A percentile compares a stretch with the other conserved stretches of the same genome.
Conservation (phyloP, 2,329 filamentous ascomycete genomes). For the Hyphodiscus sp. region DNA sequence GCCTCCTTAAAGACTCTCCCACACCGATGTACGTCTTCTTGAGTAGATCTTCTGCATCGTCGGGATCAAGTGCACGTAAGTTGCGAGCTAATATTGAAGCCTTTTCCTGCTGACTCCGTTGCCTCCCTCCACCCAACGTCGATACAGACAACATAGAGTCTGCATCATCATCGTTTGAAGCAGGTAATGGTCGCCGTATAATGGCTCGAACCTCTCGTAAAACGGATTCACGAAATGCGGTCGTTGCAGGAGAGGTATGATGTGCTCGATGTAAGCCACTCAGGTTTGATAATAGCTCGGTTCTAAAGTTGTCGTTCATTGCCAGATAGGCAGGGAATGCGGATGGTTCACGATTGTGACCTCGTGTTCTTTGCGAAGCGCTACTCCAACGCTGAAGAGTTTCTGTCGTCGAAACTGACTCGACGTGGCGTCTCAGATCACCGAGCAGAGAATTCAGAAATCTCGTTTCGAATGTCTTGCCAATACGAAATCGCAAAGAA, state of each 20-base stretch:
- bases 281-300: constrained; percentile 63
- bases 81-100: constrained; percentile 84
- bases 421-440: constrained; percentile 76
- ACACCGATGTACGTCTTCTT: constrained; percentile 79
- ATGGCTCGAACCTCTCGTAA: constrained; percentile 80
- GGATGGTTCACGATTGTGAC: constrained; percentile 59
- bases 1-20: constrained; percentile 75
- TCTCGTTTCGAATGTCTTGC: constrained; percentile 75
- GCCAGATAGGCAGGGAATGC: constrained; percentile 73
- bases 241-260: constrained; percentile 74
- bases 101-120: constrained; percentile 77
- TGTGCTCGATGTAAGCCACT: constrained; percentile 75
- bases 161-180: constrained; percentile 88
- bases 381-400: constrained; percentile 82
- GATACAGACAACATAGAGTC: constrained; percentile 84
- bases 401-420: constrained; percentile 61
- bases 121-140: constrained; percentile 62
- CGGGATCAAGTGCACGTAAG: constrained; percentile 72
- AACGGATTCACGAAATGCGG: constrained; percentile 75
- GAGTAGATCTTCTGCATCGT: constrained; percentile 79
- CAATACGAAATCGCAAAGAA: constrained; percentile 71
- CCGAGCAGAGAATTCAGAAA: constrained; percentile 72
- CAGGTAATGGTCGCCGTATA: constrained; percentile 79
- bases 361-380: constrained; percentile 64
- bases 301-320: constrained; percentile 63